Percentiles rank a stretch among this genome's conserved stretches.
phyloP scores from a whole-genome alignment of 495 filamentous ascomycete genomes.

The Trichoderma erinaceum region DNA sequence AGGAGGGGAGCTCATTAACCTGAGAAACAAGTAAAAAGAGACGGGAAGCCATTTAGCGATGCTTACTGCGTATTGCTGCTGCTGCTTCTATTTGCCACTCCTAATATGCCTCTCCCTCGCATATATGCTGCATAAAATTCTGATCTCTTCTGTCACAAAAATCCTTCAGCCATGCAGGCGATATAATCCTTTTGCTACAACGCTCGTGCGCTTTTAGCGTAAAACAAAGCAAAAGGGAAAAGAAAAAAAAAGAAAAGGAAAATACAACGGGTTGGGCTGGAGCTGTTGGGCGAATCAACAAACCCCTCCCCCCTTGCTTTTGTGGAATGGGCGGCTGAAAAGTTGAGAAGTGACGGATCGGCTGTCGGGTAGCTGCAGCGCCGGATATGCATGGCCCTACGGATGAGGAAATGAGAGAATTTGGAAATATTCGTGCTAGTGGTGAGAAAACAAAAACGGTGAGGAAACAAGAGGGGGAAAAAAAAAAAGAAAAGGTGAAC shows the following conservation, averaged over 20 bases:
- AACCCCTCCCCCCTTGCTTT: not conserved
- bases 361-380: slow-evolving; percentile 5
- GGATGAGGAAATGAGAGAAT: not conserved
- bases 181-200: not conserved
- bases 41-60: no score
- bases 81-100: no score
- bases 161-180: slow-evolving; percentile 5
- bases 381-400: slow-evolving; percentile 8
- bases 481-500: not conserved
- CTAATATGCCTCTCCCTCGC: not conserved
- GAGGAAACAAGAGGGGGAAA: slow-evolving; percentile 3
- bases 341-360: slow-evolving; percentile 10
- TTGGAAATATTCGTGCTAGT: not conserved
- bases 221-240: not conserved
- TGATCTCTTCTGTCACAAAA: not conserved
- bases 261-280: not conserved
- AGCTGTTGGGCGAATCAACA: not conserved
- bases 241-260: not conserved
- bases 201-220: not conserved
- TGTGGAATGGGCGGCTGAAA: not conserved
- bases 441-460: not conserved
- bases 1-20: no score
- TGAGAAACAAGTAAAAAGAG: no score
- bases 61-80: no score
- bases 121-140: not conserved